phyloP scores from a whole-genome alignment of 768 basidiomycete genomes.

The Phanerodontia chrysosporium region DNA sequence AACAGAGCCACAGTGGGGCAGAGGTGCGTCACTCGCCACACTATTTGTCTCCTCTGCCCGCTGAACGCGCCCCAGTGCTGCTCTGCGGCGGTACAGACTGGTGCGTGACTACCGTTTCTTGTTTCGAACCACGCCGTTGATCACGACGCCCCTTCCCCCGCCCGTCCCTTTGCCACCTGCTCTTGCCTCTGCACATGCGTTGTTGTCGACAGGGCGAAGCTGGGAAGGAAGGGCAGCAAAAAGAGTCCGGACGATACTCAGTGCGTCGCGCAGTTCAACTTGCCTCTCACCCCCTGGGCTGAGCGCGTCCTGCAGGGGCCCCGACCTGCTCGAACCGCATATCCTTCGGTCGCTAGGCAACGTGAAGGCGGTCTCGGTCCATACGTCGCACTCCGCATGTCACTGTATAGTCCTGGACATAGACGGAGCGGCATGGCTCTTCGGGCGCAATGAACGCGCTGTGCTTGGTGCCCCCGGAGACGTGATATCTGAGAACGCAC shows the following conservation, averaged over 20 bases:
- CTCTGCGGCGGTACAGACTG: conserved; percentile 88
- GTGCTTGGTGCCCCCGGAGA: conserved; percentile 57
- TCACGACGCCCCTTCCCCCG: neutral
- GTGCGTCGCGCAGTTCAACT: conserved; percentile 19
- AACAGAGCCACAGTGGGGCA: conserved; percentile 9
- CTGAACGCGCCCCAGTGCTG: conserved; percentile 45
- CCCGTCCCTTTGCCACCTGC: neutral
- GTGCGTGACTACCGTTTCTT: conserved; percentile 39
- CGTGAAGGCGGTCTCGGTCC: conserved; percentile 65
- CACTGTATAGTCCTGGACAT: conserved; percentile 73
- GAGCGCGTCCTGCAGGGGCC: conserved; percentile 37
- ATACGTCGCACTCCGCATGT: conserved; percentile 73
- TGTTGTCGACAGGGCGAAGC: conserved; percentile 51
- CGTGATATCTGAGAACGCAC: conserved; percentile 68
- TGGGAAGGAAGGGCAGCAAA: conserved; percentile 67
- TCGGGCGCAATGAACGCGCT: conserved; percentile 76
- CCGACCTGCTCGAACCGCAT: conserved; percentile 85
- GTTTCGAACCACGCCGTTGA: conserved; percentile 4
- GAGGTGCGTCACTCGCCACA: conserved; percentile 4
- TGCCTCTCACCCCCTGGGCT: neutral
- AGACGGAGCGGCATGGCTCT: conserved; percentile 82
- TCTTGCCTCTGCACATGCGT: neutral
- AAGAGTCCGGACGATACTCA: conserved; percentile 38
- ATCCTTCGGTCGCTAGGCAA: conserved; percentile 87
- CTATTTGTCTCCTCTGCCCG: neutral